phyloP scores from a whole-genome alignment of 257 asterid species.

The Ilex aquifolium region DNA sequence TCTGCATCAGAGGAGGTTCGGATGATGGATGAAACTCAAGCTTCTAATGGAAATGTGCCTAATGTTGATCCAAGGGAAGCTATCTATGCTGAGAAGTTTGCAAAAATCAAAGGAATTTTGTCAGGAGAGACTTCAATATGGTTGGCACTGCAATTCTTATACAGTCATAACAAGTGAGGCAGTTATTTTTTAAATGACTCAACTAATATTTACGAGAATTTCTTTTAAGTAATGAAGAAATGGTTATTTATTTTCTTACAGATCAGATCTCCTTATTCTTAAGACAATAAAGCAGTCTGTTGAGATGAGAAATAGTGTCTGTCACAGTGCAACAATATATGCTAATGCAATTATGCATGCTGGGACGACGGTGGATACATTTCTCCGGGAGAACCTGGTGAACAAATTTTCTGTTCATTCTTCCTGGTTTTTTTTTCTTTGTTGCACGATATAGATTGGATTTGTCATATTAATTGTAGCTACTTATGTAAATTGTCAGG shows the following conservation, averaged over 20 bases:
- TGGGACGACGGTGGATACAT: constrained; percentile 96
- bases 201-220: not conserved
- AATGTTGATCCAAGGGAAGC: constrained; percentile 48
- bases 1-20: constrained; percentile 51
- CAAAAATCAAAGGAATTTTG: constrained; percentile 72
- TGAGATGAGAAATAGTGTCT: constrained; percentile 91
- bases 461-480: not conserved
- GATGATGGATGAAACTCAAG: constrained; percentile 55
- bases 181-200: constrained; percentile 2
- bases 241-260: constrained; percentile 29
- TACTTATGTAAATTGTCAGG: constrained; percentile 37
- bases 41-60: constrained; percentile 25
- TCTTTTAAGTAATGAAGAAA: not conserved
- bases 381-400: constrained; percentile 93
- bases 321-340: constrained; percentile 95
- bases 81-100: constrained; percentile 60
- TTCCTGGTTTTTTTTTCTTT: not conserved
- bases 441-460: not conserved
- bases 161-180: constrained; percentile 87
- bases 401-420: not conserved
- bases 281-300: constrained; percentile 97
- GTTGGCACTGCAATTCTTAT: constrained; percentile 86
- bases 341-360: constrained; percentile 99
- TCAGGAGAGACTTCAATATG: constrained; percentile 93
- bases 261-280: constrained; percentile 94